A percentile compares a stretch with the other conserved stretches of the same genome.
Evolutionary conservation across 2,329 filamentous ascomycete species (phyloP).

Genomic region (Fusarium continuum): DNA sequence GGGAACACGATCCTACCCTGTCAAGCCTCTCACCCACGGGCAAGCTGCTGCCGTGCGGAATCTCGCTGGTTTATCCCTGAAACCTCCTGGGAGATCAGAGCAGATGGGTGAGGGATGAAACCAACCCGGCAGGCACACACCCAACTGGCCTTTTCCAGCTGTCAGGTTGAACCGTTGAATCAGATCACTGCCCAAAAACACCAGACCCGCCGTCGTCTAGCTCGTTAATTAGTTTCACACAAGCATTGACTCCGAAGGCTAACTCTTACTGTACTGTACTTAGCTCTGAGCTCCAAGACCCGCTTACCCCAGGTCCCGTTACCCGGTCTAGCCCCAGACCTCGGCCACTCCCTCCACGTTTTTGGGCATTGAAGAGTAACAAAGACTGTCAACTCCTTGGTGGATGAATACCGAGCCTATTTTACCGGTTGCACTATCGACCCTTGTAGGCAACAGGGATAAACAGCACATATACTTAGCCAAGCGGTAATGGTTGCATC

Average conservation of each 20-base stretch:
- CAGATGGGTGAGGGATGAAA: slow-evolving; percentile 11
- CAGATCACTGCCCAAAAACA: neutral
- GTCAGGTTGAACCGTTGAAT: neutral
- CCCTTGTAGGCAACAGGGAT: slow-evolving; percentile 28
- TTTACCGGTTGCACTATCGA: slow-evolving; percentile 42
- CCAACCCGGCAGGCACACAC: neutral
- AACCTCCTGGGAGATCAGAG: neutral
- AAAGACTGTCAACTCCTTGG: slow-evolving; percentile 23
- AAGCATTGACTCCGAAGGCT: neutral
- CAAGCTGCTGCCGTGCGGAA: neutral
- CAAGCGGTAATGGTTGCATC: neutral
- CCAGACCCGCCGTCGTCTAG: neutral
- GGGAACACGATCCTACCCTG: slow-evolving; percentile 10
- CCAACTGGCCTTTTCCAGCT: neutral
- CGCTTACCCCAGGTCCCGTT: slow-evolving; percentile 17
- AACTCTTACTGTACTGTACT: neutral
- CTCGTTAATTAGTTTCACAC: neutral
- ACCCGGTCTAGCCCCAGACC: slow-evolving; percentile 15
- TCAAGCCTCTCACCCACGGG: neutral
- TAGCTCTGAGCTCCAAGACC: slow-evolving; percentile 1
- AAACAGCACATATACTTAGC: neutral
- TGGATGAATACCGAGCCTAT: slow-evolving; percentile 39
- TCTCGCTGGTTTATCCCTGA: slow-evolving; percentile 15
- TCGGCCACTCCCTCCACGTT: slow-evolving; percentile 30
- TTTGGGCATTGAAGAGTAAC: slow-evolving; percentile 29